Evolutionary conservation across 139 green algal species (phyloP), one percentile per base, ranked within the genome.

Genomic region (Micractinium conductrix): DNA sequence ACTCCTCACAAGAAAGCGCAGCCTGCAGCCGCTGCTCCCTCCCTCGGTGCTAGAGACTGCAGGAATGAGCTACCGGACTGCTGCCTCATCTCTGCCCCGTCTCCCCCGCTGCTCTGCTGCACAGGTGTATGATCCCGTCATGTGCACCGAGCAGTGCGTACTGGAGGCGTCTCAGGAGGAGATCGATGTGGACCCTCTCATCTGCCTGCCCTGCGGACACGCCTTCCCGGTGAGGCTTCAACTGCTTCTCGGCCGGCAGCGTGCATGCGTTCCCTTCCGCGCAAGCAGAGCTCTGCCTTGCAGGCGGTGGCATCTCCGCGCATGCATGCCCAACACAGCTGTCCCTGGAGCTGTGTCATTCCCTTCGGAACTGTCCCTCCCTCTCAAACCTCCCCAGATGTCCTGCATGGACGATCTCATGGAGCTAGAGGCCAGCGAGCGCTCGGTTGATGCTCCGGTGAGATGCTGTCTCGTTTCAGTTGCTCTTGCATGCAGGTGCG

Each of bases 141-240:
- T 78, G 40, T 26, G 16, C 7, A 35, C 2, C 2, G 42, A 78
- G 42, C 42, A 14, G 21, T 28, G 37, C 71, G 28, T 78, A 17
- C 14, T 2, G 2, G 22, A 78, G 71, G 24, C 62, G 71, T 0
- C 22, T 2, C 76, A 91, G 14, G 53, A 83, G n/a, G 87, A 89
- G 42, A n/a, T 85, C 17, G 67, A 84, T 10, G 45, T 79, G 6
- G 76, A 88, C 50, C 88, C 88, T 0, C 58, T 92, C 9, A 26
- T 92, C 8, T 74, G 85, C 28, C 83, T 92, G 44, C 26, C 38
- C 22, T 92, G 88, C 80, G 87, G 88, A 14, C 88, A 92, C 76
- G 78, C 78, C 7, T 89, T 88, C 45, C 53, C 67, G 26, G 62
- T 69, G 28, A 69, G 62, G 19, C n/a, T n/a, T n/a, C n/a, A n/a